These are phyloP conservation scores for Claviceps sp. DNA, from an alignment of 2,329 filamentous ascomycete species.

Conservation along the genomic window DNA sequence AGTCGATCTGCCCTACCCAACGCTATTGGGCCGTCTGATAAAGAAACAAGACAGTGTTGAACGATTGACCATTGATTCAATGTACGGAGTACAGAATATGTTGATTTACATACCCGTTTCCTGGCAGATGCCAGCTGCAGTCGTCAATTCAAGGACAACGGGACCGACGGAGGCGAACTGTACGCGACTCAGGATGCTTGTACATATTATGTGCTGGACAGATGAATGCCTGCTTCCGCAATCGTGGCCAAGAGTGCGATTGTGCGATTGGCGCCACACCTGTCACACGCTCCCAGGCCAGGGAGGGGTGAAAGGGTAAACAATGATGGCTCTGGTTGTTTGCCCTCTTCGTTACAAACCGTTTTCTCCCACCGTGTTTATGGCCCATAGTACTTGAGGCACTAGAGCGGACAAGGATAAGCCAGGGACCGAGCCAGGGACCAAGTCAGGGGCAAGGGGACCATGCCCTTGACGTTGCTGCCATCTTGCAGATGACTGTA, in stretches of 20 bases:
- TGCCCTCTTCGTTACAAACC: background rate
- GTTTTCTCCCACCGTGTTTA: no score
- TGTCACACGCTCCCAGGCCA: background rate
- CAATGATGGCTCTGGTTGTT: background rate
- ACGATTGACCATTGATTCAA: no score
- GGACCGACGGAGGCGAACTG: background rate
- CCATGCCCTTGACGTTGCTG: background rate
- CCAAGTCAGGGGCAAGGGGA: no score
- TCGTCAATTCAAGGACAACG: background rate
- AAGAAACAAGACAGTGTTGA: no score
- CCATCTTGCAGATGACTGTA: background rate
- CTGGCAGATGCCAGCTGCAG: background rate
- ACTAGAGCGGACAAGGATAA: background rate
- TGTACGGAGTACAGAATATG: background rate
- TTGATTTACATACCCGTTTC: background rate
- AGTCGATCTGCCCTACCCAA: background rate
- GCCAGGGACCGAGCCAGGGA: background rate
- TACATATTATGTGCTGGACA: background rate
- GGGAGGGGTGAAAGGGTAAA: background rate
- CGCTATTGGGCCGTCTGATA: background rate
- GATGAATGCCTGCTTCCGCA: background rate
- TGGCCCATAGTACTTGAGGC: background rate
- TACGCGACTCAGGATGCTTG: slow-evolving; percentile 1
- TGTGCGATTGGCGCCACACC: background rate
- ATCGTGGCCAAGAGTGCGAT: no score